phyloP scores from a whole-genome alignment of 768 basidiomycete species.

The Pleurotus cornucopiae region DNA sequence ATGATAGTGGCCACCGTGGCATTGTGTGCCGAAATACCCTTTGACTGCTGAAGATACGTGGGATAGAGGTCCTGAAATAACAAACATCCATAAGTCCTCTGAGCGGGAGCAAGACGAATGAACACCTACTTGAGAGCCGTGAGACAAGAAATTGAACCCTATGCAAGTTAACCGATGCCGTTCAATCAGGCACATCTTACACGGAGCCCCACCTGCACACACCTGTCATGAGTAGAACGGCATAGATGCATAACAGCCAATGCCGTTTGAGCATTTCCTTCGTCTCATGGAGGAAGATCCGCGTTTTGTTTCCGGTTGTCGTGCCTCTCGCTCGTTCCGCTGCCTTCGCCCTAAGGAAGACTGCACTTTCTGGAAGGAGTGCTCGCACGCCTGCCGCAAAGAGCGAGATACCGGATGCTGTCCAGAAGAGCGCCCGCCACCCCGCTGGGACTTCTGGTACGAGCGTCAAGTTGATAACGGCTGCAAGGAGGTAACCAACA shows the following conservation, averaged over 20 bases:
- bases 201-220: slow-evolving; percentile 9
- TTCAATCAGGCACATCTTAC: background rate
- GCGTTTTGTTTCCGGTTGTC: slow-evolving; percentile 54
- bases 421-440: slow-evolving; percentile 86
- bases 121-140: slow-evolving; percentile 55
- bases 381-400: slow-evolving; percentile 67
- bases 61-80: slow-evolving; percentile 65
- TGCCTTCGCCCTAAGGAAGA: slow-evolving; percentile 63
- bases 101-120: background rate
- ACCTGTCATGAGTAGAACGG: slow-evolving; percentile 77
- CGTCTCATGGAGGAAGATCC: slow-evolving; percentile 69
- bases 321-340: slow-evolving; percentile 55
- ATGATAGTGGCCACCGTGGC: slow-evolving; percentile 80
- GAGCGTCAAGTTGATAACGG: slow-evolving; percentile 73
- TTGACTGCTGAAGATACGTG: slow-evolving; percentile 63
- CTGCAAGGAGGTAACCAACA: slow-evolving; percentile 77
- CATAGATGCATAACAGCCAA: slow-evolving; percentile 82
- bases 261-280: slow-evolving; percentile 75
- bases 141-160: slow-evolving; percentile 78
- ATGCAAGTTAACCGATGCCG: background rate
- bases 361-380: slow-evolving; percentile 71
- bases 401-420: slow-evolving; percentile 62
- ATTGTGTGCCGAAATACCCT: slow-evolving; percentile 51
- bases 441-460: slow-evolving; percentile 38
- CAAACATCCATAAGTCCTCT: background rate